Conservation (phyloP, 768 basidiomycete species). For the Serendipita sp. region DNA sequence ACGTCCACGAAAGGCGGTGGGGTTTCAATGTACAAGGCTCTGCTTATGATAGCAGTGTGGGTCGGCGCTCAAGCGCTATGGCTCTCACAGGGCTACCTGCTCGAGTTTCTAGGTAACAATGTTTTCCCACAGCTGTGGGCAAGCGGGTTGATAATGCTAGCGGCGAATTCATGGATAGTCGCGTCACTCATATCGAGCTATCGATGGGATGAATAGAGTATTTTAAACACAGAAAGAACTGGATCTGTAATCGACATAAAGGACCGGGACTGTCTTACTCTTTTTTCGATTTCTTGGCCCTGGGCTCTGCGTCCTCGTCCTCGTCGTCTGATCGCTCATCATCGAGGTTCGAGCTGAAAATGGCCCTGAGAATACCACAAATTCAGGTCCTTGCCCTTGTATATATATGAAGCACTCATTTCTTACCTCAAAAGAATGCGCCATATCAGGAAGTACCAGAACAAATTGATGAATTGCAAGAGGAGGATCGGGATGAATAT, state of each 20-base stretch:
- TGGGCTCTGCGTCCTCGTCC: slow-evolving; percentile 21
- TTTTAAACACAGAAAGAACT: too few species aligned
- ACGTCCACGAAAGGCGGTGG: slow-evolving; percentile 6
- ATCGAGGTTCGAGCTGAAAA: slow-evolving; percentile 29
- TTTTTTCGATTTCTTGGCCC: slow-evolving; percentile 10
- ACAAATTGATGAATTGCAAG: slow-evolving; percentile 71
- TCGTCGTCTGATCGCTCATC: slow-evolving; percentile 64
- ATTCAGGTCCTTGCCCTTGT: neutral
- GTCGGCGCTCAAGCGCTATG: slow-evolving; percentile 59
- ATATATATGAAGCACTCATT: neutral
- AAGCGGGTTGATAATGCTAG: slow-evolving; percentile 55
- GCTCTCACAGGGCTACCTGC: slow-evolving; percentile 76
- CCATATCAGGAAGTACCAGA: slow-evolving; percentile 82
- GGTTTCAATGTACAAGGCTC: slow-evolving; percentile 27
- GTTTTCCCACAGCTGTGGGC: slow-evolving; percentile 68
- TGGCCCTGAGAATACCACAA: slow-evolving; percentile 26
- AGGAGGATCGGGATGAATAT: slow-evolving; percentile 58
- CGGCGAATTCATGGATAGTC: slow-evolving; percentile 68
- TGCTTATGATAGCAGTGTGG: slow-evolving; percentile 44
- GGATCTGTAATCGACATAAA: too few species aligned
- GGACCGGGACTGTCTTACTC: slow-evolving; percentile 9
- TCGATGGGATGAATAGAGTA: neutral
- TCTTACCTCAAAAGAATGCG: slow-evolving; percentile 59
- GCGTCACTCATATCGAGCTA: slow-evolving; percentile 17
- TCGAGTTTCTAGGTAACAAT: slow-evolving; percentile 71